These are phyloP conservation scores for Brassica nigra DNA, from an alignment of 345 rosid species.

Conservation along the genomic window DNA sequence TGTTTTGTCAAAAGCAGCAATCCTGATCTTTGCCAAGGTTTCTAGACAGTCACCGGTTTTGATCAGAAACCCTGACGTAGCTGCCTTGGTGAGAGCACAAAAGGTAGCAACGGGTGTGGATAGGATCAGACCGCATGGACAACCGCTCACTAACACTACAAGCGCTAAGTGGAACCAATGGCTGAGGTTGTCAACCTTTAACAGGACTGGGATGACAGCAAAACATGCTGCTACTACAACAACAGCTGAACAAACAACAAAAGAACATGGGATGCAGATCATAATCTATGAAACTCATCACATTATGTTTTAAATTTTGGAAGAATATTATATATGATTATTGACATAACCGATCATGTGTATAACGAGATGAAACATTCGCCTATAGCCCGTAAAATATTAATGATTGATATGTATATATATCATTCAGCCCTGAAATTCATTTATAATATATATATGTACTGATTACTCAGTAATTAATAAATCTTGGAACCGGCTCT, in stretches of 20 bases:
- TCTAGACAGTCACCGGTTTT: conserved; percentile 83
- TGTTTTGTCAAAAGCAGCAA: conserved; percentile 78
- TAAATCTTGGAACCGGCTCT: too few relatives aligned
- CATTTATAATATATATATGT: neutral
- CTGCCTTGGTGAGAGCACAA: conserved; percentile 87
- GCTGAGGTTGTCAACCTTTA: conserved; percentile 43
- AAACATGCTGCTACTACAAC: conserved; percentile 53
- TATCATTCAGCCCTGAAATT: neutral
- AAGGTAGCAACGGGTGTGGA: conserved; percentile 91
- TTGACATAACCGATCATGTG: neutral
- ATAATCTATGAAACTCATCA: neutral
- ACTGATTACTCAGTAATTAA: too few relatives aligned
- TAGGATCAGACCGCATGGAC: conserved; percentile 85
- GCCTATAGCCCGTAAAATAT: neutral
- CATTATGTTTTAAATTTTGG: too few relatives aligned
- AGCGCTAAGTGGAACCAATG: conserved; percentile 76
- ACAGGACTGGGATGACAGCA: conserved; percentile 53
- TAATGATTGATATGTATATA: neutral
- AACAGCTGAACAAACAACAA: conserved; percentile 47
- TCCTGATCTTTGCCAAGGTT: conserved; percentile 64
- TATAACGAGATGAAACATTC: neutral
- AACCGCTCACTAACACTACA: conserved; percentile 82
- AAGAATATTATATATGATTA: neutral
- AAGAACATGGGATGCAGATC: neutral
- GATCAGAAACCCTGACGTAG: conserved; percentile 71